Conservation (phyloP, 257 asterid species). For the Sherardia arvensis region DNA sequence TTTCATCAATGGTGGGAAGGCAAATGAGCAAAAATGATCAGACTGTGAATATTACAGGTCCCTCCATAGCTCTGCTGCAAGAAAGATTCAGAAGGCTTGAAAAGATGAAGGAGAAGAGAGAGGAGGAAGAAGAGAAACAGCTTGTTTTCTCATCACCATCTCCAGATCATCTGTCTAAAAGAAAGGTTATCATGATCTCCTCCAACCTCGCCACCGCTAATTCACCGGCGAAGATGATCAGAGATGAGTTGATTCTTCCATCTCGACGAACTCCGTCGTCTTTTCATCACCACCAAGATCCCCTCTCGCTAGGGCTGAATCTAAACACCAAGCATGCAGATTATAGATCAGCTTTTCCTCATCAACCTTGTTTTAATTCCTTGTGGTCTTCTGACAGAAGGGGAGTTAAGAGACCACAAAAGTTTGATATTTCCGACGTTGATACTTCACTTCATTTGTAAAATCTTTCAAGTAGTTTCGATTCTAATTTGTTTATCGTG, state of each 20-base stretch:
- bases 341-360: background rate
- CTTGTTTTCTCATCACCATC: background rate
- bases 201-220: background rate
- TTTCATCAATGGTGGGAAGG: slow-evolving; percentile 21
- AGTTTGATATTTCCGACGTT: slow-evolving; percentile 15
- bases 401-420: slow-evolving; percentile 2
- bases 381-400: slow-evolving; percentile 2
- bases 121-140: slow-evolving; percentile 6
- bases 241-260: background rate
- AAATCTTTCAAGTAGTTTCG: background rate
- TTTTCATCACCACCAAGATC: slow-evolving; percentile 5
- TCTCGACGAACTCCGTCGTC: background rate
- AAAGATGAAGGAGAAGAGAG: slow-evolving; percentile 20
- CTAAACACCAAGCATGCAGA: slow-evolving; percentile 13
- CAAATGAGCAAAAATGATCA: slow-evolving; percentile 6
- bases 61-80: slow-evolving; percentile 27
- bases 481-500: background rate
- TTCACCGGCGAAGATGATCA: background rate
- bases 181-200: background rate
- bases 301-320: slow-evolving; percentile 12
- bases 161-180: slow-evolving; percentile 9
- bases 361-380: background rate
- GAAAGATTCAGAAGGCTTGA: slow-evolving; percentile 29
- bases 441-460: slow-evolving; percentile 34
- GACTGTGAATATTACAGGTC: slow-evolving; percentile 10